Evolutionary conservation across 345 rosid genomes (phyloP).

Genomic region (Combretum micranthum): DNA sequence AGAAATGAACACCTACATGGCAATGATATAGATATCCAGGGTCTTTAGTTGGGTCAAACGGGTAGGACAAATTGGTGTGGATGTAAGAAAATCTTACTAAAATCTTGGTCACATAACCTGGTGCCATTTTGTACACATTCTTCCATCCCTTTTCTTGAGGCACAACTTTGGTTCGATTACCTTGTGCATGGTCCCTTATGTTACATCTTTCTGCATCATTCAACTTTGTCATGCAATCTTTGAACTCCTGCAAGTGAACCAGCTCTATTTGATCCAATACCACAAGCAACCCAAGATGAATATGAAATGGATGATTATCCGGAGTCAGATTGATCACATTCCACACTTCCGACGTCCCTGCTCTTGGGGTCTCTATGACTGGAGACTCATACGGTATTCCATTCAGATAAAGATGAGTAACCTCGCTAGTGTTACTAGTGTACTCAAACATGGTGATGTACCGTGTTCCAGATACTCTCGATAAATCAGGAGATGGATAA

Average conservation of each 20-base stretch:
- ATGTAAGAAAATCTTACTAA: conserved; percentile 52
- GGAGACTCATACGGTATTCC: conserved; percentile 50
- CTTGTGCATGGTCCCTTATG: conserved; percentile 43
- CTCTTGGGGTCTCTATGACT: conserved; percentile 47
- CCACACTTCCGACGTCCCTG: conserved; percentile 71
- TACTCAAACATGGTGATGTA: conserved; percentile 75
- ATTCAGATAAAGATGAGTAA: conserved; percentile 73
- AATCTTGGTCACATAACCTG: conserved; percentile 52
- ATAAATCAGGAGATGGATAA: conserved; percentile 40
- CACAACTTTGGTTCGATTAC: conserved; percentile 33
- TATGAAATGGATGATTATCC: conserved; percentile 79
- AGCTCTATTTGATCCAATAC: conserved; percentile 56
- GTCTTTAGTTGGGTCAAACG: conserved; percentile 51
- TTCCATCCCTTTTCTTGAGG: conserved; percentile 82
- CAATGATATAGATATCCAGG: conserved; percentile 92
- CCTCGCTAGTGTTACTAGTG: conserved; percentile 30
- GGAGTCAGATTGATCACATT: conserved; percentile 71
- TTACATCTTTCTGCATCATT: conserved; percentile 60
- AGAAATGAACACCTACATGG: conserved; percentile 47
- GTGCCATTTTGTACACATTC: conserved; percentile 69
- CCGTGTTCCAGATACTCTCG: conserved; percentile 34
- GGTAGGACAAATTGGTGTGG: conserved; percentile 48
- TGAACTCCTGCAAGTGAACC: conserved; percentile 34
- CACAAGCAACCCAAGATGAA: conserved; percentile 60
- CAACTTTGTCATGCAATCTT: conserved; percentile 43